Percentiles rank a stretch among this genome's conserved stretches.
Conservation (phyloP, 208 protist species). For the Phytomonas sp. region DNA sequence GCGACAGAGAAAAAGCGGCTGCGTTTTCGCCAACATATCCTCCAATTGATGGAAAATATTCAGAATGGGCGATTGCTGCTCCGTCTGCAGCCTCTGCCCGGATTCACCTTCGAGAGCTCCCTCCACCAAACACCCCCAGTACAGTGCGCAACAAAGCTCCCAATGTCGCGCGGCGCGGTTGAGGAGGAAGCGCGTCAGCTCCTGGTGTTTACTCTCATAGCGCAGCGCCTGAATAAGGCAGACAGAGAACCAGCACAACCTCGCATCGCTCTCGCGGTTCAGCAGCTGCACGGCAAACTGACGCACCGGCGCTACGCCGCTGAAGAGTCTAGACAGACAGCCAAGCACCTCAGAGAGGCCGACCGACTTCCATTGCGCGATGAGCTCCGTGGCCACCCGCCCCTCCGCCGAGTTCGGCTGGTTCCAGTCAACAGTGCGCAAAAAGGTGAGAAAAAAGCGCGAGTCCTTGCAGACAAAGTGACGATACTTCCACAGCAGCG, state of each 20-base stretch:
- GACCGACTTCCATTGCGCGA: slow-evolving; percentile 54
- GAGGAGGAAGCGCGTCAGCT: slow-evolving; percentile 47
- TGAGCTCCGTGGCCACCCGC: slow-evolving; percentile 58
- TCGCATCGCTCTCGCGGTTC: slow-evolving; percentile 27
- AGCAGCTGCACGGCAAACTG: slow-evolving; percentile 63
- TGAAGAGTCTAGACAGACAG: slow-evolving; percentile 72
- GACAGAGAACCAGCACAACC: slow-evolving; percentile 34
- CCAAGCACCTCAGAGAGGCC: slow-evolving; percentile 55
- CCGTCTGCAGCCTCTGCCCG: slow-evolving; percentile 7
- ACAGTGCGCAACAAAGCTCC: slow-evolving; percentile 73
- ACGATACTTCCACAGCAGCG: slow-evolving; percentile 91
- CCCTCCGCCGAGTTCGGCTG: slow-evolving; percentile 43
- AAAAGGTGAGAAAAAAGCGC: slow-evolving; percentile 85
- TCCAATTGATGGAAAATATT: slow-evolving; percentile 25
- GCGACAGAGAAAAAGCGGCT: slow-evolving; percentile 36
- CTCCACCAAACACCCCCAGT: slow-evolving; percentile 63
- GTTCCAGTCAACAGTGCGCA: slow-evolving; percentile 89
- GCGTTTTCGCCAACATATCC: slow-evolving; percentile 19
- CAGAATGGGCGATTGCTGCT: neutral
- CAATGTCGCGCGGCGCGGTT: slow-evolving; percentile 43
- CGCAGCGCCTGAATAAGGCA: slow-evolving; percentile 77
- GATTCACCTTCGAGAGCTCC: slow-evolving; percentile 18
- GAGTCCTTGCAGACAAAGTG: slow-evolving; percentile 73
- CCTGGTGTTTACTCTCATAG: slow-evolving; percentile 50
- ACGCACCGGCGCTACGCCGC: slow-evolving; percentile 38